Evolutionary conservation across 2,329 filamentous ascomycete species (phyloP).

Genomic region (Blastomyces parvus): DNA sequence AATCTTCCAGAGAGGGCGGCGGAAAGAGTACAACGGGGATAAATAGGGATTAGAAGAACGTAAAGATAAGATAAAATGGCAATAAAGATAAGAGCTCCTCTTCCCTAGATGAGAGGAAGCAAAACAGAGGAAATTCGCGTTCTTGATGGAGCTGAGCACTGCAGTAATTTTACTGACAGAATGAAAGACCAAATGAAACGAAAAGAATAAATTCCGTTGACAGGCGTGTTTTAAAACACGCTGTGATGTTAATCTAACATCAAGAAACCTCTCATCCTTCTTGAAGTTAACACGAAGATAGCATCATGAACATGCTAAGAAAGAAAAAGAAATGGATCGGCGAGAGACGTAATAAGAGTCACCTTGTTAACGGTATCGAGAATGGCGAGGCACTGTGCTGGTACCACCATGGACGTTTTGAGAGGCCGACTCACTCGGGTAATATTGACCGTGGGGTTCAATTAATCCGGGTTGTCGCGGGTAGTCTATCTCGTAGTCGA

Average conservation of each 20-base stretch:
- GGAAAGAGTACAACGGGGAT: not conserved
- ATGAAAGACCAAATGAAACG: no score
- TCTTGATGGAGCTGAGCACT: not conserved
- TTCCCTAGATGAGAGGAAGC: not conserved
- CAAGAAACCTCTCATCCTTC: not conserved
- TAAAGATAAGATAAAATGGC: not conserved
- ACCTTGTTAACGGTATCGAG: slow-evolving; percentile 15
- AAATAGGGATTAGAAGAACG: not conserved
- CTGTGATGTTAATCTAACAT: slow-evolving; percentile 6
- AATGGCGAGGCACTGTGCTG: slow-evolving; percentile 11
- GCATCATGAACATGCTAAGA: slow-evolving; percentile 5
- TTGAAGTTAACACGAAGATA: slow-evolving; percentile 3
- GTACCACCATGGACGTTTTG: slow-evolving; percentile 10
- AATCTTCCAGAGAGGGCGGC: not conserved
- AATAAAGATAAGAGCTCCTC: not conserved
- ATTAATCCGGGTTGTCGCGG: slow-evolving; percentile 14
- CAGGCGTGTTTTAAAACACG: slow-evolving; percentile 7
- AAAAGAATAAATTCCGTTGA: not conserved
- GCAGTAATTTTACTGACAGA: slow-evolving; percentile 9
- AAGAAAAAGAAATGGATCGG: not conserved
- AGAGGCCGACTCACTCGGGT: slow-evolving; percentile 10
- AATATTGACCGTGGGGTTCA: slow-evolving; percentile 16
- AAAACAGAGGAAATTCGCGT: not conserved
- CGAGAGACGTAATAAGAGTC: not conserved
- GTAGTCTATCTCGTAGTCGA: slow-evolving; percentile 18